A percentile compares a stretch with the other conserved stretches of the same genome.
Evolutionary conservation across 345 rosid species (phyloP).

Genomic region (Firmiana major): DNA sequence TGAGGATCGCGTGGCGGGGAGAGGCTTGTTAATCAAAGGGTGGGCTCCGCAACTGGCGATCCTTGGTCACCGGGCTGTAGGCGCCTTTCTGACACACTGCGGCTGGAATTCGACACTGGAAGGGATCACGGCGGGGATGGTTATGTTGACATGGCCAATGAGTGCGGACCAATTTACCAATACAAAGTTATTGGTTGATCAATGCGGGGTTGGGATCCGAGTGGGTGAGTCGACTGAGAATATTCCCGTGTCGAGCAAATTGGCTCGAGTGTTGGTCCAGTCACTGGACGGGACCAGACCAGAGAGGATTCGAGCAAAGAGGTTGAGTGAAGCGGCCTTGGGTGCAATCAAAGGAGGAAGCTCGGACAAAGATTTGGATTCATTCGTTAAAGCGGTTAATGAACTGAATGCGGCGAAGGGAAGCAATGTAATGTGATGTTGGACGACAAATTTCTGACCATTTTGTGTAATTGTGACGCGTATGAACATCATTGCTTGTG

Average conservation of each 20-base stretch:
- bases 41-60: conserved; percentile 67
- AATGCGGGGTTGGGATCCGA: conserved; percentile 19
- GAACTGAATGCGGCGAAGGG: neutral
- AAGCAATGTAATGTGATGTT: neutral
- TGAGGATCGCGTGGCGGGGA: conserved; percentile 49
- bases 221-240: conserved; percentile 32
- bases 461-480: neutral
- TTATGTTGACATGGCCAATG: conserved; percentile 49
- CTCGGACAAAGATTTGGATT: conserved; percentile 29
- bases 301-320: conserved; percentile 17
- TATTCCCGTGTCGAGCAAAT: conserved; percentile 26
- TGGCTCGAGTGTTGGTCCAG: conserved; percentile 31
- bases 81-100: conserved; percentile 59
- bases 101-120: conserved; percentile 66
- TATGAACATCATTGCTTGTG: too few species aligned
- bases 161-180: conserved; percentile 36
- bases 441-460: neutral
- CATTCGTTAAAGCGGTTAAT: conserved; percentile 13
- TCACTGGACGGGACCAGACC: conserved; percentile 8
- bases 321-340: conserved; percentile 18
- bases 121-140: conserved; percentile 31
- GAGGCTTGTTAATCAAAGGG: conserved; percentile 44
- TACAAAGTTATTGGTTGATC: conserved; percentile 29
- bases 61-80: conserved; percentile 44
- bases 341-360: conserved; percentile 31